These are phyloP conservation scores for Alnus glutinosa DNA, from an alignment of 306 rosid genomes.

Conservation along the genomic window DNA sequence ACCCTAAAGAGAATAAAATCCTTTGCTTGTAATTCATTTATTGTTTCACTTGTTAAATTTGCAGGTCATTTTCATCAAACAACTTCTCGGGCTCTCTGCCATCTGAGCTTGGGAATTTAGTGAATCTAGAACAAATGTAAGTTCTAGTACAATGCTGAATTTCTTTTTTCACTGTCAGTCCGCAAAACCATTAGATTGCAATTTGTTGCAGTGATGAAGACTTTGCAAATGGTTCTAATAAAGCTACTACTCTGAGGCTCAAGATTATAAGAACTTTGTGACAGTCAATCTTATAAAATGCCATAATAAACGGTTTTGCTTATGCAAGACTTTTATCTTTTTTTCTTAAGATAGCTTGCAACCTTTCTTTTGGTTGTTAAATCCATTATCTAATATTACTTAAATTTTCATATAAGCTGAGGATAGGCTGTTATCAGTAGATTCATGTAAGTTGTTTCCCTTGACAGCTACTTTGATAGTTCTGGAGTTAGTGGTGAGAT, in stretches of 20 bases:
- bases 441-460: conserved; percentile 3
- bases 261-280: neutral
- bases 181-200: neutral
- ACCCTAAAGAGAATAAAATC: neutral
- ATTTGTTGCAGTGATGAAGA: neutral
- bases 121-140: conserved; percentile 57
- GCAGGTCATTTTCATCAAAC: conserved; percentile 54
- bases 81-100: conserved; percentile 79
- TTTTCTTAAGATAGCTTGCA: neutral
- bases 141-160: conserved; percentile 21
- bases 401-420: neutral
- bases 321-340: neutral
- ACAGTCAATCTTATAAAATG: neutral
- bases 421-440: neutral
- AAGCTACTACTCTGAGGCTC: neutral
- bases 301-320: neutral
- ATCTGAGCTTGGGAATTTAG: conserved; percentile 62
- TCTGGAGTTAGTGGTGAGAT: conserved; percentile 75
- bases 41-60: conserved; percentile 23
- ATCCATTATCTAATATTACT: neutral
- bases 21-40: neutral
- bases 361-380: neutral
- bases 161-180: neutral
- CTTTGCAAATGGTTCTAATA: neutral
- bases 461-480: conserved; percentile 69